phyloP scores from a whole-genome alignment of 192 early-diverging fungal genomes.

The Coemansia sp. region DNA sequence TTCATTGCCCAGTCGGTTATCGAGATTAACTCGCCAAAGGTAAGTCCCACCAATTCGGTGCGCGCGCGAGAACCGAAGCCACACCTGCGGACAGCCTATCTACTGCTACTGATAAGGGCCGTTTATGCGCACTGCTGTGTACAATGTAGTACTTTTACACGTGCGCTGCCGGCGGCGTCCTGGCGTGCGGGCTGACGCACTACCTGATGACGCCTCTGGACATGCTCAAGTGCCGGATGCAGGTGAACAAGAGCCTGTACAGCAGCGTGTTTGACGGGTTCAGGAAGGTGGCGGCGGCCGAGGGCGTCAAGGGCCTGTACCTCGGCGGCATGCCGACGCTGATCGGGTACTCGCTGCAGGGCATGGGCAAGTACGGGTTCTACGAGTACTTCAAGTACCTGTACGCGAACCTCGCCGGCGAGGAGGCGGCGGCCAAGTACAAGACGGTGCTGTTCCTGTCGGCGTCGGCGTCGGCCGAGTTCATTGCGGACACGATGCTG shows the following conservation, averaged over 20 bases:
- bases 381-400: conserved; percentile 87
- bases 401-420: conserved; percentile 57
- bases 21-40: conserved; percentile 48
- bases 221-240: conserved; percentile 55
- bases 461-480: conserved; percentile 73
- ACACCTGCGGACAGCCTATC: too few species aligned
- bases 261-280: conserved; percentile 51
- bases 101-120: neutral
- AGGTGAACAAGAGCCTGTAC: conserved; percentile 52
- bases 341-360: conserved; percentile 80
- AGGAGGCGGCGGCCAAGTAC: conserved; percentile 68
- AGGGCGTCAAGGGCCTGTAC: conserved; percentile 68
- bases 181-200: conserved; percentile 65
- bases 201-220: conserved; percentile 55
- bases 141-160: conserved; percentile 57
- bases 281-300: conserved; percentile 51
- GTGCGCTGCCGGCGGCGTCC: conserved; percentile 56
- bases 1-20: conserved; percentile 45
- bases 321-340: conserved; percentile 75
- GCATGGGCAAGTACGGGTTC: conserved; percentile 83
- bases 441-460: conserved; percentile 64
- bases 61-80: neutral
- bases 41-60: conserved; percentile 10
- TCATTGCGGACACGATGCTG: conserved; percentile 74
- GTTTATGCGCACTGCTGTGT: neutral